Base-by-base conservation (phyloP, 257 asterid genomes). In the Fraxinus americana region DNA sequence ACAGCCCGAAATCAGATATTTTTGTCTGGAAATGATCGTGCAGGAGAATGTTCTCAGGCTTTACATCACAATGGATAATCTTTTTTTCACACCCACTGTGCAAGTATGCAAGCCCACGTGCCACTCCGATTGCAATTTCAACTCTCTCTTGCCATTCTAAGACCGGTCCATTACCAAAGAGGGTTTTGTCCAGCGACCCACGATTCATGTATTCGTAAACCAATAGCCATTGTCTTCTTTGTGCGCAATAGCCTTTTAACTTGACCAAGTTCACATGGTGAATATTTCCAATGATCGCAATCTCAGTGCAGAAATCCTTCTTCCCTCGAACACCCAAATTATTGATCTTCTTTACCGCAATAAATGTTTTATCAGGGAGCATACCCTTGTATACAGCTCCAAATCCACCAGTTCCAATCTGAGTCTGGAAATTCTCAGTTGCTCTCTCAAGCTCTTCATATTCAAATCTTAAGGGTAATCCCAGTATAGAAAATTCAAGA, bases 201-300 rank as follows among this genome's bases (percentile, higher is more conserved):
- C 90, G 87, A 48, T 86, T 88, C 97, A 92, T 91, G 48, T 89
- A 92, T 86, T 92, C 97, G 17, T 92, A 92, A 9, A 92, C 91
- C 79, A 92, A 78, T 19, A 91, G 76, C 82, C 92, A 61, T 70
- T 88, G 90, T 27, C 85, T 83, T 75, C 86, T 85, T 45, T 92
- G 89, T 5, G 90, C 84, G 71, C 97, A 89, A 54, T 76, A 91
- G 57, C 97, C 97, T 85, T 82, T 92, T 79, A 92, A 68, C 68
- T 82, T 91, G 19, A 92, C 97, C 83, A 89, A 86, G 71, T 92
- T 89, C 75, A 91, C 87, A 73, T 90, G 97, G 83, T 91, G 97
- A 78, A 90, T 84, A 27, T 84, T 88, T 29, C 93, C 98, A 32
- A 92, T 89, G 7, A 88, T 85, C 14, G 87, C 92, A 36, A 92